These are phyloP conservation scores for Termitomyces sp. DNA, from an alignment of 768 basidiomycete genomes.

Conservation along the genomic window DNA sequence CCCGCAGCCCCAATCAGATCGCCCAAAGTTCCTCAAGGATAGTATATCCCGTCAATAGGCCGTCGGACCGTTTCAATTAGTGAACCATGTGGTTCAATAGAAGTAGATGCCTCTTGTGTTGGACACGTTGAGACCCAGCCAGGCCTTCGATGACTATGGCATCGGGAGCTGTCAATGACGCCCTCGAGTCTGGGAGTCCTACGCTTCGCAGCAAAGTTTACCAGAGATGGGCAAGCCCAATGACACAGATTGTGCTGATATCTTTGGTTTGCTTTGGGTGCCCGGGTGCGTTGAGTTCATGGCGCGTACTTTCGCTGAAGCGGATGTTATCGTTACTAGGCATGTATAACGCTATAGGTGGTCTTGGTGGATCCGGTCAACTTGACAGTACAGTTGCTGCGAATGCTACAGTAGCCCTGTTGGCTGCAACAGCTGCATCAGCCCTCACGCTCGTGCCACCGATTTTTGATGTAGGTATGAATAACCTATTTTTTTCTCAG, in stretches of 20 bases:
- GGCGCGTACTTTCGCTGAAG: neutral
- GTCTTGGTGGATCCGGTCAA: constrained; percentile 26
- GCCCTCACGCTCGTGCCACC: constrained; percentile 24
- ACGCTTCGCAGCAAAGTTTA: constrained; percentile 7
- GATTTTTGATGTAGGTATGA: constrained; percentile 21
- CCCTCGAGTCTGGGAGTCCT: neutral
- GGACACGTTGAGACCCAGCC: neutral
- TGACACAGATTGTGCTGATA: constrained; percentile 24
- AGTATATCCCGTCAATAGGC: too few species aligned
- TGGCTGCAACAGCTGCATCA: constrained; percentile 25
- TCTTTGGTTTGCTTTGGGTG: constrained; percentile 26
- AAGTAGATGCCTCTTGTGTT: neutral
- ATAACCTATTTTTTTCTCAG: neutral
- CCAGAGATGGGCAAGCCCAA: constrained; percentile 19
- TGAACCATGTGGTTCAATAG: neutral
- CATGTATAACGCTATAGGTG: constrained; percentile 27
- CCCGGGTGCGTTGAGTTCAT: constrained; percentile 15
- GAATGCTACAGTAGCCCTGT: constrained; percentile 23
- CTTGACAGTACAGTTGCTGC: constrained; percentile 26
- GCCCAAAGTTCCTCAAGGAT: too few species aligned
- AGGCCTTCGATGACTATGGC: neutral
- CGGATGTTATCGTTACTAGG: constrained; percentile 8
- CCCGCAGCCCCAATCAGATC: too few species aligned
- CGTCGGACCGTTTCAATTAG: neutral
- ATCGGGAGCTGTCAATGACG: neutral